Conservation (phyloP, 306 rosid species). For the Corylus avellana region DNA sequence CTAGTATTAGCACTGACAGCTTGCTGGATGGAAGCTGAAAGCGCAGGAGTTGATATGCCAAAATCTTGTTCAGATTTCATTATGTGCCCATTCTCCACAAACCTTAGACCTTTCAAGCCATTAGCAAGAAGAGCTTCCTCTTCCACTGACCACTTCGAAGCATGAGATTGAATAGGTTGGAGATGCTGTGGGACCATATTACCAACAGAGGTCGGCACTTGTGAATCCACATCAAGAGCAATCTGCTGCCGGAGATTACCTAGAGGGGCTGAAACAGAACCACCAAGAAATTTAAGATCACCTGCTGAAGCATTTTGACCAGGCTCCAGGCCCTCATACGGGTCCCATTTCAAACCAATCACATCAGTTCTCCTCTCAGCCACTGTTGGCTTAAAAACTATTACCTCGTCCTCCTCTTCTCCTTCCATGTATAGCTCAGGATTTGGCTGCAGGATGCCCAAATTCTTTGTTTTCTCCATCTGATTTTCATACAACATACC, state of each 20-base stretch:
- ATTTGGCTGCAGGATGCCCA: conserved; percentile 41
- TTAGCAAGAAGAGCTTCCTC: conserved; percentile 59
- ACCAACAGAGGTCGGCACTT: conserved; percentile 42
- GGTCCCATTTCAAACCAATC: conserved; percentile 36
- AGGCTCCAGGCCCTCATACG: conserved; percentile 43
- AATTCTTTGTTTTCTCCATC: conserved; percentile 36
- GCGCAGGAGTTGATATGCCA: conserved; percentile 32
- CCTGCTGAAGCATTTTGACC: conserved; percentile 42
- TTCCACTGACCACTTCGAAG: conserved; percentile 50
- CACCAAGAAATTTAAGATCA: conserved; percentile 39
- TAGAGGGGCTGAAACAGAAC: conserved; percentile 31
- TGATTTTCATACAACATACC: conserved; percentile 46
- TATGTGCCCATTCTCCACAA: conserved; percentile 66
- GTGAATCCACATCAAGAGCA: conserved; percentile 39
- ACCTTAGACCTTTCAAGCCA: conserved; percentile 57
- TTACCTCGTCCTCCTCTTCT: conserved; percentile 94
- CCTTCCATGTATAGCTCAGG: conserved; percentile 51
- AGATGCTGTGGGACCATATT: conserved; percentile 48
- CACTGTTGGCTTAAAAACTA: conserved; percentile 82
- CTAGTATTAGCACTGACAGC: conserved; percentile 34
- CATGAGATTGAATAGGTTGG: conserved; percentile 55
- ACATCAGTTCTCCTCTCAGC: conserved; percentile 66
- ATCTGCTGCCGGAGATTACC: conserved; percentile 41
- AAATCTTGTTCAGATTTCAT: conserved; percentile 53
- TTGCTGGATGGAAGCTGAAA: conserved; percentile 57